These are phyloP conservation scores for Mycena galericulata DNA, from an alignment of 768 basidiomycete genomes.

Conservation along the genomic window DNA sequence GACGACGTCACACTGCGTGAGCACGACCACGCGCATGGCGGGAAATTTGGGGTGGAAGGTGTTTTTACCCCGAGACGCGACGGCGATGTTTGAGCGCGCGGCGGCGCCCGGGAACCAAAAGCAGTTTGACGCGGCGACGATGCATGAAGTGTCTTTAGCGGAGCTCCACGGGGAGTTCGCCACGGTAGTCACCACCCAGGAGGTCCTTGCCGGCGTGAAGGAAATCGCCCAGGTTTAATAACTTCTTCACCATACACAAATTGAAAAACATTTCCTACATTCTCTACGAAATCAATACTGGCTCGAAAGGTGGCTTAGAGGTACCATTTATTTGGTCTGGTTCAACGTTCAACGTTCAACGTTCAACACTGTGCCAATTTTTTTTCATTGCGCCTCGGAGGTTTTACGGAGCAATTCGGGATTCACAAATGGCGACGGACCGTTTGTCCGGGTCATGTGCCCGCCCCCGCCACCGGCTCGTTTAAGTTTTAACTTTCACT, in stretches of 20 bases:
- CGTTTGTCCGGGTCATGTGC: too few relatives aligned
- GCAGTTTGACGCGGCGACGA: conserved; percentile 37
- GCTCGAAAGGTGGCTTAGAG: too few relatives aligned
- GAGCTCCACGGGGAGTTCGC: conserved; percentile 43
- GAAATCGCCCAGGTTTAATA: background rate
- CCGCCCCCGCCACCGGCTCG: too few relatives aligned
- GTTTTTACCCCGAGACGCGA: conserved; percentile 37
- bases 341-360: too few relatives aligned
- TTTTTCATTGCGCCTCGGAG: too few relatives aligned
- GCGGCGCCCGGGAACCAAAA: conserved; percentile 31
- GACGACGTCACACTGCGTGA: conserved; percentile 40
- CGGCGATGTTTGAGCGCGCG: conserved; percentile 36
- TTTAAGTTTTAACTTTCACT: too few relatives aligned
- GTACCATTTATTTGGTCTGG: too few relatives aligned
- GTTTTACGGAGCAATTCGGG: too few relatives aligned
- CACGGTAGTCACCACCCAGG: conserved; percentile 34
- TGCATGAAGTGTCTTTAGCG: conserved; percentile 39
- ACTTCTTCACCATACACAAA: background rate
- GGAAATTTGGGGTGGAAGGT: conserved; percentile 40
- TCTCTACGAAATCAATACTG: too few relatives aligned
- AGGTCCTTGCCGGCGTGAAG: conserved; percentile 21
- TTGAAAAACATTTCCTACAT: too few relatives aligned
- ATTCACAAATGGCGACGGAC: too few relatives aligned
- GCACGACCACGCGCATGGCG: conserved; percentile 42
- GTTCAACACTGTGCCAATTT: too few relatives aligned